phyloP scores from a whole-genome alignment of 2,329 filamentous ascomycete species.

The Hyphodiscus sp. region DNA sequence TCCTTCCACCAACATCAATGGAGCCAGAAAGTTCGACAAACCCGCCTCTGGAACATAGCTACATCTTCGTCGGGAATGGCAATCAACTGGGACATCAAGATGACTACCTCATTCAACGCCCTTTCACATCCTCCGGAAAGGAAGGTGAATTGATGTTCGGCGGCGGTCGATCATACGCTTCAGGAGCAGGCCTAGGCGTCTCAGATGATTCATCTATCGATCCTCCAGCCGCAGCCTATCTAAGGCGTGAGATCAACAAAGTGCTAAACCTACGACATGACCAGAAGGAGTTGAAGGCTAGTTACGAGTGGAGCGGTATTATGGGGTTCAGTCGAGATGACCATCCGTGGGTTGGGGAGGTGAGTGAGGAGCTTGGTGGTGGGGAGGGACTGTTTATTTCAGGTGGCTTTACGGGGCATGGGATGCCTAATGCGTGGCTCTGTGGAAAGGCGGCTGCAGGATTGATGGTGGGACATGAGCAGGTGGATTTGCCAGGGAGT shows the following conservation, averaged over 20 bases:
- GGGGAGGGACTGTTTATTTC: constrained; percentile 53
- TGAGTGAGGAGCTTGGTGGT: constrained; percentile 51
- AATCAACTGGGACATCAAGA: constrained; percentile 44
- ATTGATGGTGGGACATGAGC: constrained; percentile 45
- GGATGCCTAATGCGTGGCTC: constrained; percentile 68
- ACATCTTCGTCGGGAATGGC: constrained; percentile 52
- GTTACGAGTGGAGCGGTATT: constrained; percentile 64
- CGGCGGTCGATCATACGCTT: constrained; percentile 55
- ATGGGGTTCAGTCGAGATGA: constrained; percentile 70
- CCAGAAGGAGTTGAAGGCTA: constrained; percentile 39
- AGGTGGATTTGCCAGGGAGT: constrained; percentile 39
- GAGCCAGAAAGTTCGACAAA: constrained; percentile 7
- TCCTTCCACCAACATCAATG: constrained; percentile 47
- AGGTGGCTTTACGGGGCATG: constrained; percentile 67
- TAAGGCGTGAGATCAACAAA: constrained; percentile 22
- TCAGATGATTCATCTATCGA: constrained; percentile 56
- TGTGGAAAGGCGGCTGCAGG: constrained; percentile 57
- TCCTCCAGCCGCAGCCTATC: constrained; percentile 30
- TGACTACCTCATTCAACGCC: constrained; percentile 69
- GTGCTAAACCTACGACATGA: constrained; percentile 29
- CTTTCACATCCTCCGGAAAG: constrained; percentile 33
- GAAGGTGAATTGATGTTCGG: constrained; percentile 62
- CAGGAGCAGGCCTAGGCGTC: constrained; percentile 47
- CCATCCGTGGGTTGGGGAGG: constrained; percentile 62
- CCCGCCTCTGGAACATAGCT: constrained; percentile 29